A percentile compares a stretch with the other conserved stretches of the same genome.
These are phyloP conservation scores for Penicillium argentinense DNA, from an alignment of 495 filamentous ascomycete genomes.

Conservation along the genomic window DNA sequence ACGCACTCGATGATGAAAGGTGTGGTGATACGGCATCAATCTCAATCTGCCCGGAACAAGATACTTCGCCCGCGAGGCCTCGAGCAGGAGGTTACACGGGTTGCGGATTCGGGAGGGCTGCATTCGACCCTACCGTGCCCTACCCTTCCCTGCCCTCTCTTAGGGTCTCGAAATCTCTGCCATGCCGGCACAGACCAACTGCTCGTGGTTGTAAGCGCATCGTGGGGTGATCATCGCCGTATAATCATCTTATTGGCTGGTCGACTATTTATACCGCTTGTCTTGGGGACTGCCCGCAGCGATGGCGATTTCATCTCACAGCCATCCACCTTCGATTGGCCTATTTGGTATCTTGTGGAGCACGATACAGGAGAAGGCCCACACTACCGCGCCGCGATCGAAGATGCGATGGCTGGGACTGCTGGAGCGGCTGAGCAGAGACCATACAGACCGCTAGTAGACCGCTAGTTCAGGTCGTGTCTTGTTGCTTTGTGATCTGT, in stretches of 20 bases:
- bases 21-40: slow-evolving; percentile 13
- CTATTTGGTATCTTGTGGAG: background rate
- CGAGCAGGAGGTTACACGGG: background rate
- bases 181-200: slow-evolving; percentile 7
- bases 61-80: background rate
- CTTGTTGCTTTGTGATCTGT: slow-evolving; percentile 6
- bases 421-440: background rate
- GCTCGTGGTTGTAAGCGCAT: slow-evolving; percentile 1
- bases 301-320: background rate
- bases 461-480: slow-evolving; percentile 14
- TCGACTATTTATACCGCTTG: slow-evolving; percentile 10
- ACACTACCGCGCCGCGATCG: background rate
- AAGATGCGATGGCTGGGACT: background rate
- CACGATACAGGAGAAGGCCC: background rate
- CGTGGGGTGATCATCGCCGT: slow-evolving; percentile 3
- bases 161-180: background rate
- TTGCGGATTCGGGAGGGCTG: background rate
- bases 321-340: background rate
- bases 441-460: slow-evolving; percentile 18
- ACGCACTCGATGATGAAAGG: background rate
- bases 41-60: background rate
- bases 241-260: slow-evolving; percentile 5
- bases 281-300: slow-evolving; percentile 1
- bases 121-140: too few relatives aligned
- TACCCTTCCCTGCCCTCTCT: background rate